Evolutionary conservation across 2,329 filamentous ascomycete species (phyloP), one percentile per base, ranked within the genome.

Genomic region (Trematosphaeria pertusa): DNA sequence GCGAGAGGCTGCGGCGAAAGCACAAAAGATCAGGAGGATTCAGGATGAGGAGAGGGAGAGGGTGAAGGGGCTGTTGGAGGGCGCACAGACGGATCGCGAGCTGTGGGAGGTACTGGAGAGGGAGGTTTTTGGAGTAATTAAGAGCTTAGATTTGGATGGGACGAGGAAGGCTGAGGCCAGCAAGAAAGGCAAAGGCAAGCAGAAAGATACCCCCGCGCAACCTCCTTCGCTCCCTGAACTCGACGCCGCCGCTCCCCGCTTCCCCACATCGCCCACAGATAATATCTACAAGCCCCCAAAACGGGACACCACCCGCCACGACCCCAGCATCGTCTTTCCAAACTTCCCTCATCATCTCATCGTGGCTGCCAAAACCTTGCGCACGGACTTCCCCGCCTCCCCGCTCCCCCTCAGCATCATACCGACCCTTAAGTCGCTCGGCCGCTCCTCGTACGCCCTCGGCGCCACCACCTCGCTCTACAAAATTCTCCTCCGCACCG

Each of bases 391-490:
- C 8, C 78, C 75, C 9, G 73, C 82, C 0, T 91, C 87, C 1
- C 75, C 79, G 0, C 75, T 88, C 0, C 76, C 78, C 0, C 78
- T 88, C 34, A 77, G 78, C 34, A 70, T 91, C 19, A 75, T 92
- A 0, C 87, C 88, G 0, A 80, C 81, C 6, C 75, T 91, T 58
- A 88, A 88, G 63, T 76, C 80, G 34, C 76, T 89, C 0, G 88
- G 88, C 1, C 78, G 87, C 1, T 81, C 83, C 1, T 87, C 87
- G 0, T 89, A 87, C 61, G 84, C 89, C 5, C 79, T 93, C 0
- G 88, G 87, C 37, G 86, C 83, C 5, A 85, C 85, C 14, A 87
- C 87, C 0, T 75, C 80, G 0, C 82, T 92, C 32, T 92, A 89
- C 75, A 86, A 87, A 62, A 77, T 83, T 37, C 78, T 91, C 24